phyloP scores from a whole-genome alignment of 352 stramenopile genomes.

The Globisporangium cylindrosporum region DNA sequence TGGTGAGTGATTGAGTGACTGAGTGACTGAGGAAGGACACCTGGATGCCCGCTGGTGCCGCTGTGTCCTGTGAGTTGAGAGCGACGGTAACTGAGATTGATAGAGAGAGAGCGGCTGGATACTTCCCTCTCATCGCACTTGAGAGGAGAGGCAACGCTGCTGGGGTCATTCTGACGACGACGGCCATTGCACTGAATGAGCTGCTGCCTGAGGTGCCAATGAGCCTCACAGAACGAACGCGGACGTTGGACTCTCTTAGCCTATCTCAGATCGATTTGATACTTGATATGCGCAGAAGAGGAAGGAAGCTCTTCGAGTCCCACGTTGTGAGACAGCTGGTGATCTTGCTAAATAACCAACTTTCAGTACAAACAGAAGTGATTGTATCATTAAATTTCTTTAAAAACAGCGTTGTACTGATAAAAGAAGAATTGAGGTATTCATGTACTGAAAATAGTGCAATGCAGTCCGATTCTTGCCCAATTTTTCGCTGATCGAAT shows the following conservation, averaged over 20 bases:
- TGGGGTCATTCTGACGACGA: not conserved
- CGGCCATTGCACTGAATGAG: not conserved
- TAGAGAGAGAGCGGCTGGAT: not conserved
- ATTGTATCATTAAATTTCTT: not conserved
- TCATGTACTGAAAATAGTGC: not conserved
- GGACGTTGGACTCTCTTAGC: not conserved
- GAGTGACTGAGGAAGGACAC: not conserved
- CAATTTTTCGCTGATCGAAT: not conserved
- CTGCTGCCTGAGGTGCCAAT: too few species aligned
- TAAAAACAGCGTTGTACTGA: not conserved
- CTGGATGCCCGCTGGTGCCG: too few species aligned
- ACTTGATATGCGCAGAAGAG: not conserved
- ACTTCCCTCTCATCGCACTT: not conserved
- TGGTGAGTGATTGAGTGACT: not conserved
- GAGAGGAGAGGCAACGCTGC: not conserved
- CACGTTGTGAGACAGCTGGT: not conserved
- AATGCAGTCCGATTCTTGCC: not conserved
- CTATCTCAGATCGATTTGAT: slow-evolving; percentile 1
- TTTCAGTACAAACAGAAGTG: not conserved
- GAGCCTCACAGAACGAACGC: not conserved
- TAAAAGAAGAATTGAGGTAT: too few species aligned
- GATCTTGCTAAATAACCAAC: not conserved
- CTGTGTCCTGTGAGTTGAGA: not conserved
- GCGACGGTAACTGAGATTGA: too few species aligned
- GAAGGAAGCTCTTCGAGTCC: not conserved